A percentile compares a stretch with the other conserved stretches of the same genome.
Evolutionary conservation across 2,329 filamentous ascomycete genomes (phyloP).

Genomic region (Ophiostoma piceae): DNA sequence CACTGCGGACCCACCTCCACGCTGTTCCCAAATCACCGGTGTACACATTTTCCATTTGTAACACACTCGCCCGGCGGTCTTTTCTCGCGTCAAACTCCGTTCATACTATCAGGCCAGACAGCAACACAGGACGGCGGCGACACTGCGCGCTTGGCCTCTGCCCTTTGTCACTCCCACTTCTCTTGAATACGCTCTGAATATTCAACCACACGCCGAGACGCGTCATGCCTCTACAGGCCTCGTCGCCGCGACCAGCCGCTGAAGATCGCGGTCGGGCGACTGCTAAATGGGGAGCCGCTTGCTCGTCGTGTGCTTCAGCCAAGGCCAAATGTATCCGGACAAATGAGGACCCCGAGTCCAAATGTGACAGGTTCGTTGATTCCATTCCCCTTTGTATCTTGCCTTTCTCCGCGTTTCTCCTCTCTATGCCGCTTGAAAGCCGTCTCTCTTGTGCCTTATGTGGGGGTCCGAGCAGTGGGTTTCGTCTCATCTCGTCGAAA

Average conservation of each 20-base stretch:
- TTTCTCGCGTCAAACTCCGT: slow-evolving; percentile 8
- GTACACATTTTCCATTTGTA: background rate
- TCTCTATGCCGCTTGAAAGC: background rate
- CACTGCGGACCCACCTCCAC: background rate
- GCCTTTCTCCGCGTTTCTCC: background rate
- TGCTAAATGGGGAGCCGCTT: slow-evolving; percentile 47
- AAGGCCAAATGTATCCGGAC: slow-evolving; percentile 49
- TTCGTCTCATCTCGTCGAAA: background rate
- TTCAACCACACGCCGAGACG: background rate
- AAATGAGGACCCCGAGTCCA: slow-evolving; percentile 35
- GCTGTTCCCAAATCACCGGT: slow-evolving; percentile 8
- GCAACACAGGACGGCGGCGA: background rate
- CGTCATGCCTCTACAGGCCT: slow-evolving; percentile 11
- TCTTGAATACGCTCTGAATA: background rate
- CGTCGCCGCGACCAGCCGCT: slow-evolving; percentile 9
- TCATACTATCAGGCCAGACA: background rate
- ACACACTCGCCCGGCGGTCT: background rate
- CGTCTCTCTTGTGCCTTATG: background rate
- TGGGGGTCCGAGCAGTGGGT: background rate
- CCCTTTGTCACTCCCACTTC: background rate
- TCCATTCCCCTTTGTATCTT: background rate
- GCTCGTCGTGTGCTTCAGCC: slow-evolving; percentile 44
- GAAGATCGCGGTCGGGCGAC: slow-evolving; percentile 27
- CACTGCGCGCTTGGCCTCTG: background rate
- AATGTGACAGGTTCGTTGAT: slow-evolving; percentile 39